Conservation (phyloP, 2,329 filamentous ascomycete genomes). For the Alternaria angustiovoidea region DNA sequence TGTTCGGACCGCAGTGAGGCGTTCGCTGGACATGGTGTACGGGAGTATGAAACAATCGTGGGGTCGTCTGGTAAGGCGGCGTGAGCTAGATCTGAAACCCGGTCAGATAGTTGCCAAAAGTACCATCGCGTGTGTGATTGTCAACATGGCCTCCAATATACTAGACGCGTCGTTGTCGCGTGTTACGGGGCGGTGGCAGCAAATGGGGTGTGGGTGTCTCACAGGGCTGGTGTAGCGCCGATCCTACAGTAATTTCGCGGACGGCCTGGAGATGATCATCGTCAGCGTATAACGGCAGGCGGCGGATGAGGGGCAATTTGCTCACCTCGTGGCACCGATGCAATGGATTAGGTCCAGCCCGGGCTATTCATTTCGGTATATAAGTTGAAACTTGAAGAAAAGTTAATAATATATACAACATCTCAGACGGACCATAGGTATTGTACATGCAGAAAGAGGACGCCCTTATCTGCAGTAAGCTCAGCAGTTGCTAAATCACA, state of each 20-base stretch:
- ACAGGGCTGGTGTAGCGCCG: conserved; percentile 28
- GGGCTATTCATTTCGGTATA: not conserved
- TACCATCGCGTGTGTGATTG: conserved; percentile 2
- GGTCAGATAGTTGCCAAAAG: not conserved
- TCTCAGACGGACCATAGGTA: not conserved
- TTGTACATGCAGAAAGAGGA: not conserved
- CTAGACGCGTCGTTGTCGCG: conserved; percentile 21
- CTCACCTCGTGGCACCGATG: conserved; percentile 4
- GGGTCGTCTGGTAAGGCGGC: not conserved
- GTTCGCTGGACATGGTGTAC: conserved; percentile 2
- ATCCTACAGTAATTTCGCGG: conserved; percentile 34
- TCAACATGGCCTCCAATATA: conserved; percentile 7
- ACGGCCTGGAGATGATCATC: conserved; percentile 25
- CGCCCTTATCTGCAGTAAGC: not conserved
- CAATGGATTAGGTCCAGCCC: conserved; percentile 3
- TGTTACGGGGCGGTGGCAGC: conserved; percentile 8
- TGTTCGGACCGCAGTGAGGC: not conserved
- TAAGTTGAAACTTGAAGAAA: not conserved
- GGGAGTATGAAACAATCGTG: conserved; percentile 3
- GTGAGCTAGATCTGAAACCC: conserved; percentile 1
- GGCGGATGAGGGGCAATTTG: conserved; percentile 11
- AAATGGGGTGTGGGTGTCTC: conserved; percentile 14
- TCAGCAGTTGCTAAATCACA: not conserved
- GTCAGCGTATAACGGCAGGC: conserved; percentile 15
- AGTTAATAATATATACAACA: not conserved